phyloP scores from a whole-genome alignment of 2,329 filamentous ascomycete genomes.

The Immersiporthe knoxdaviesiana region DNA sequence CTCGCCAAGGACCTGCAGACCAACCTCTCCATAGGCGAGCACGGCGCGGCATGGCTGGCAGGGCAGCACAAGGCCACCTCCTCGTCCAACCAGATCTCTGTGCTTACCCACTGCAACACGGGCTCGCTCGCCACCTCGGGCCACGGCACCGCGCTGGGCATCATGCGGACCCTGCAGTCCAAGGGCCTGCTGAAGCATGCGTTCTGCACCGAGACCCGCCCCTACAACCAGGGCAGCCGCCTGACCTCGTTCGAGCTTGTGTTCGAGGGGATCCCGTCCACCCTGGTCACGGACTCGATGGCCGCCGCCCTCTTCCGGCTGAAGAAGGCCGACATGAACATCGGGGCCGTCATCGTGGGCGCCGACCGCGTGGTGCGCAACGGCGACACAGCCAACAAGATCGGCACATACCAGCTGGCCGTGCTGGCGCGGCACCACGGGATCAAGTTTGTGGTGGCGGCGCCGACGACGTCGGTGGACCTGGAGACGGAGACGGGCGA shows the following conservation, averaged over 20 bases:
- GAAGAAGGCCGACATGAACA: constrained; percentile 64
- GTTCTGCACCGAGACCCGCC: constrained; percentile 95
- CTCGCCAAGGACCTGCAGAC: constrained; percentile 84
- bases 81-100: constrained; percentile 64
- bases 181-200: constrained; percentile 73
- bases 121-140: constrained; percentile 95
- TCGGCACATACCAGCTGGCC: constrained; percentile 90
- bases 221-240: constrained; percentile 96
- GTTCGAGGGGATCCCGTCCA: constrained; percentile 88
- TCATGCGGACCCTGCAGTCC: constrained; percentile 80
- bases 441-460: constrained; percentile 92
- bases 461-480: constrained; percentile 93
- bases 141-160: constrained; percentile 94
- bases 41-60: constrained; percentile 83
- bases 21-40: constrained; percentile 81
- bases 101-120: constrained; percentile 97
- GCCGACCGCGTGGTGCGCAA: constrained; percentile 95
- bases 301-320: constrained; percentile 79
- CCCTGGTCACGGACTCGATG: constrained; percentile 96
- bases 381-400: constrained; percentile 98
- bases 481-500: constrained; percentile 75
- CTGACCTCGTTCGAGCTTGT: constrained; percentile 97
- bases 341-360: constrained; percentile 88
- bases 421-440: constrained; percentile 88
- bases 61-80: constrained; percentile 55